These are phyloP conservation scores for Maudiozyma barnettii DNA, from an alignment of 805 yeast genomes.

Conservation along the genomic window DNA sequence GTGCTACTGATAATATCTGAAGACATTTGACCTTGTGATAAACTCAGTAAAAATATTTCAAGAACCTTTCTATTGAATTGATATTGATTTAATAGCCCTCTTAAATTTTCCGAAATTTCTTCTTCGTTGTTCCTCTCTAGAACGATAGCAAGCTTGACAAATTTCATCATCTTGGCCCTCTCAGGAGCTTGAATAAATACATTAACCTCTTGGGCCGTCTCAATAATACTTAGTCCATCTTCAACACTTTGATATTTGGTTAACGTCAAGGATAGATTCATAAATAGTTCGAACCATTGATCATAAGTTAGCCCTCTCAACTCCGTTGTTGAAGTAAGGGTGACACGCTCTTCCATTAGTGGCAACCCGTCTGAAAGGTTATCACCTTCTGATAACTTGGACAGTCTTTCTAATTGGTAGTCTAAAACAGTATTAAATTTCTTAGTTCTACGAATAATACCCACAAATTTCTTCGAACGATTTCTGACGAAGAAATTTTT, in stretches of 20 bases:
- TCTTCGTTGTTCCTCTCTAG: slow-evolving; percentile 39
- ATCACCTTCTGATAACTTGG: slow-evolving; percentile 52
- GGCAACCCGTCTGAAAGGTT: slow-evolving; percentile 30
- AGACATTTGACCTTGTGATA: slow-evolving; percentile 47
- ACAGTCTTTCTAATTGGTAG: slow-evolving; percentile 60
- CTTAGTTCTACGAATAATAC: slow-evolving; percentile 53
- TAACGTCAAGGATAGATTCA: slow-evolving; percentile 64
- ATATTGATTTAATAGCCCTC: slow-evolving; percentile 54
- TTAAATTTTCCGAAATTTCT: slow-evolving; percentile 46
- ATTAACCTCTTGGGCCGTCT: slow-evolving; percentile 66
- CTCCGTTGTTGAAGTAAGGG: slow-evolving; percentile 42
- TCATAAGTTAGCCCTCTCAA: slow-evolving; percentile 71
- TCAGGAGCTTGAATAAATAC: slow-evolving; percentile 63
- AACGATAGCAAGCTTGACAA: slow-evolving; percentile 60
- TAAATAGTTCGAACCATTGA: slow-evolving; percentile 77
- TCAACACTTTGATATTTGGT: slow-evolving; percentile 50
- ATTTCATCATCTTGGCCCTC: slow-evolving; percentile 48
- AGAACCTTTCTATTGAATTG: slow-evolving; percentile 69
- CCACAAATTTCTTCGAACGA: slow-evolving; percentile 58
- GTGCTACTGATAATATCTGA: slow-evolving; percentile 59
- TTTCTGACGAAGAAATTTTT: slow-evolving; percentile 73
- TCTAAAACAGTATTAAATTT: slow-evolving; percentile 57
- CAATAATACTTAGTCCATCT: slow-evolving; percentile 60
- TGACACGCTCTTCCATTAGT: slow-evolving; percentile 33
- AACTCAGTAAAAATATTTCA: slow-evolving; percentile 56